phyloP scores from a whole-genome alignment of 2,329 filamentous ascomycete genomes.

The Lachnellula suecica region DNA sequence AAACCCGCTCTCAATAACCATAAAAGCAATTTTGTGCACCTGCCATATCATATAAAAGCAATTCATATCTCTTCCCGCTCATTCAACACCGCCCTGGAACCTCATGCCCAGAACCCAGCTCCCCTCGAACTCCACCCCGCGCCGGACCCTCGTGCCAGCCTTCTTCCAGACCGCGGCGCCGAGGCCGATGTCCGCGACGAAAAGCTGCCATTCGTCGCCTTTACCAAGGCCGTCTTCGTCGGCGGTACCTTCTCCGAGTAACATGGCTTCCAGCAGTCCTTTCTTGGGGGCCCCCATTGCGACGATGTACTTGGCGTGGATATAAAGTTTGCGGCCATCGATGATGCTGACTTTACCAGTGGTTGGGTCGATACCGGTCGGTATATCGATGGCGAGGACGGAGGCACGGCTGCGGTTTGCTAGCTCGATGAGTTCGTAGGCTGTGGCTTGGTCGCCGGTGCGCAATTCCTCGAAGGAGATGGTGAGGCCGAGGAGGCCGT shows the following conservation, averaged over 20 bases:
- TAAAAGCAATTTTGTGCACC: background rate
- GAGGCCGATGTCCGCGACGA: conserved; percentile 84
- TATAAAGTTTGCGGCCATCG: conserved; percentile 76
- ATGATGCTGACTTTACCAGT: conserved; percentile 65
- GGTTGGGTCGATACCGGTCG: conserved; percentile 81
- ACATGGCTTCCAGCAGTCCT: conserved; percentile 75
- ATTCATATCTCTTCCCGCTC: background rate
- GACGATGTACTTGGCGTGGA: conserved; percentile 80
- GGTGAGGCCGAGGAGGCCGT: conserved; percentile 84
- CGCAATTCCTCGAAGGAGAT: conserved; percentile 86
- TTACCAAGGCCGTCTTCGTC: conserved; percentile 30
- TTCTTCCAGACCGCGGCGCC: conserved; percentile 82
- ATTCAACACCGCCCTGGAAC: conserved; percentile 25
- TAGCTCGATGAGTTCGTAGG: conserved; percentile 91
- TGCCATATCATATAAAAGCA: background rate
- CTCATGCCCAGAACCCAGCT: conserved; percentile 78
- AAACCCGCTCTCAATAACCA: too few relatives aligned
- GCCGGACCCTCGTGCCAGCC: conserved; percentile 75
- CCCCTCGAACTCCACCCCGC: conserved; percentile 84
- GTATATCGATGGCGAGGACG: conserved; percentile 85
- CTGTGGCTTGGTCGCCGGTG: conserved; percentile 77
- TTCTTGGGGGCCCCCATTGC: conserved; percentile 84
- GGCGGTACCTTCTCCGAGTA: conserved; percentile 25
- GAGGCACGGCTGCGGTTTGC: conserved; percentile 83
- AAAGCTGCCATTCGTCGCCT: conserved; percentile 66